Conservation (phyloP, 1,139 yeast genomes). For the Zygoascus meyerae region DNA sequence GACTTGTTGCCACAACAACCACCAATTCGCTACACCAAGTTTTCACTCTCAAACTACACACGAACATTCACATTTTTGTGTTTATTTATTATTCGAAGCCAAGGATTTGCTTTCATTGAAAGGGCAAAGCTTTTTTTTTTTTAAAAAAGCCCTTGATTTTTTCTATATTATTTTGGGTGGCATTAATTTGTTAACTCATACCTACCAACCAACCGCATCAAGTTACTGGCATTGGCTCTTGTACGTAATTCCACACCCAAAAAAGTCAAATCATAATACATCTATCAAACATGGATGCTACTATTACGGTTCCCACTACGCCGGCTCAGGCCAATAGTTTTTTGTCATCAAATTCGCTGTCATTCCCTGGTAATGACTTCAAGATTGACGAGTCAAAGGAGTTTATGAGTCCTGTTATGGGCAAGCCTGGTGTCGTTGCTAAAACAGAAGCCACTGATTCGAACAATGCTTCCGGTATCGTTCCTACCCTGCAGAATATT, state of each 20-base stretch:
- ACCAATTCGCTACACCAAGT: too few species aligned
- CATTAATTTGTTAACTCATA: slow-evolving; percentile 25
- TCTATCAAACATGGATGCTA: slow-evolving; percentile 50
- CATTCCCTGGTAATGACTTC: slow-evolving; percentile 42
- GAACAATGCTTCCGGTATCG: slow-evolving; percentile 78
- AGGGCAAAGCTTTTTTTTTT: background rate
- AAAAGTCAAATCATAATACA: slow-evolving; percentile 1
- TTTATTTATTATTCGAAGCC: background rate
- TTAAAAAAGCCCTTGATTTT: background rate
- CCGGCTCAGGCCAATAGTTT: slow-evolving; percentile 78
- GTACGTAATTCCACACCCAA: slow-evolving; percentile 4
- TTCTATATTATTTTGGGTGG: slow-evolving; percentile 20
- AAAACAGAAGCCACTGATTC: slow-evolving; percentile 33
- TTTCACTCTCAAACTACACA: too few species aligned
- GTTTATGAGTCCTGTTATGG: background rate
- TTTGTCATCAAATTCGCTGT: slow-evolving; percentile 60
- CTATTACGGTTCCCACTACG: slow-evolving; percentile 63
- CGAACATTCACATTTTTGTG: slow-evolving; percentile 1
- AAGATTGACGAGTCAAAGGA: slow-evolving; percentile 19
- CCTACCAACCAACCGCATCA: background rate
- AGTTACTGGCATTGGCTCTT: background rate
- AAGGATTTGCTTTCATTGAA: background rate
- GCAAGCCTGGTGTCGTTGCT: slow-evolving; percentile 1
- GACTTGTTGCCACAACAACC: slow-evolving; percentile 4
- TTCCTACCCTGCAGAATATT: slow-evolving; percentile 92